Conservation (phyloP, 148 eudicot genomes). For the Arctostaphylos glauca region DNA sequence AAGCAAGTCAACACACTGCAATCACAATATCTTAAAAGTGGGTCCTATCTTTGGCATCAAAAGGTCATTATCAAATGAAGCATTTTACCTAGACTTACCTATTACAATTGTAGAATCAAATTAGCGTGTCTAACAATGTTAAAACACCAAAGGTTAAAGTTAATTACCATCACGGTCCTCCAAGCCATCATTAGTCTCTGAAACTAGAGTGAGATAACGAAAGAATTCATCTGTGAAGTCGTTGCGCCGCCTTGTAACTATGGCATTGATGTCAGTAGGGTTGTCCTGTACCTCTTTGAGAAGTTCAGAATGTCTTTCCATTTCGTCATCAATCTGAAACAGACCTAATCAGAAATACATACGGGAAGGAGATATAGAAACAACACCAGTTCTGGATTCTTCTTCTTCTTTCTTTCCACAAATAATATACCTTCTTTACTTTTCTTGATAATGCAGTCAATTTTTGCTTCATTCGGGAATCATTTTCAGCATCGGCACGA, state of each 20-base stretch:
- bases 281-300: slow-evolving; percentile 72
- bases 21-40: background rate
- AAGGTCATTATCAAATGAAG: background rate
- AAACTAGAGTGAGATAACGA: slow-evolving; percentile 65
- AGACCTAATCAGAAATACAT: slow-evolving; percentile 26
- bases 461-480: slow-evolving; percentile 56
- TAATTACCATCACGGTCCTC: slow-evolving; percentile 90
- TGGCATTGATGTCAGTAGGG: slow-evolving; percentile 81
- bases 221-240: slow-evolving; percentile 83
- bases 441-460: slow-evolving; percentile 49
- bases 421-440: slow-evolving; percentile 63
- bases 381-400: background rate
- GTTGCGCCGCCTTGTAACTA: slow-evolving; percentile 79
- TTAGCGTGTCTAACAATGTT: background rate
- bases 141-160: slow-evolving; percentile 1
- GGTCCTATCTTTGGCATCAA: background rate
- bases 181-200: slow-evolving; percentile 68
- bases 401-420: background rate
- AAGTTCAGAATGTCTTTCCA: slow-evolving; percentile 74
- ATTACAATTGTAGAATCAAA: background rate
- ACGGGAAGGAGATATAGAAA: background rate
- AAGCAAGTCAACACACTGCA: background rate
- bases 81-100: background rate
- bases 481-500: slow-evolving; percentile 58
- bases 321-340: slow-evolving; percentile 95